Conservation (phyloP, 1,284 basidiomycete genomes). For the Uromyces viciae-fabae region DNA sequence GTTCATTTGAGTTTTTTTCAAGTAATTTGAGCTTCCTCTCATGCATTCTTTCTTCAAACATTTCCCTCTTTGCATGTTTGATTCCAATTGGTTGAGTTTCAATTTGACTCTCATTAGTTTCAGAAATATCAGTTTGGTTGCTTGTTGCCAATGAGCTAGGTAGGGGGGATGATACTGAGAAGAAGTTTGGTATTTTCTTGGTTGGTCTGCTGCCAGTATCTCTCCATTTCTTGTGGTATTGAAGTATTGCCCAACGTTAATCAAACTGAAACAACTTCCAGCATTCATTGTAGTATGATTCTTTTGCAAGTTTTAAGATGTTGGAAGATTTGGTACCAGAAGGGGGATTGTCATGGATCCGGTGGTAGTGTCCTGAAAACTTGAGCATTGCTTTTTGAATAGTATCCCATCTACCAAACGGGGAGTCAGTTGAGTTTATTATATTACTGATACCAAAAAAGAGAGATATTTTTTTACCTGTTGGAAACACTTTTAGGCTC, state of each 20-base stretch:
- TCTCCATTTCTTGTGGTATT: background rate
- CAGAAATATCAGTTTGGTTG: no score
- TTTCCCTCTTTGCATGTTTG: background rate
- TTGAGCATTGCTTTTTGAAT: conserved; percentile 5
- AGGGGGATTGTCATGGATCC: background rate
- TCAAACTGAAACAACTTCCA: background rate
- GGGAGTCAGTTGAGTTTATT: no score
- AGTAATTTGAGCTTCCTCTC: conserved; percentile 4
- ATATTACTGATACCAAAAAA: background rate
- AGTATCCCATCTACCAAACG: background rate
- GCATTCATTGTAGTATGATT: background rate
- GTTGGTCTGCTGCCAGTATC: no score
- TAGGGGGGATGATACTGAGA: no score
- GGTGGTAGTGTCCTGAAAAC: background rate
- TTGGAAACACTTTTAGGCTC: background rate
- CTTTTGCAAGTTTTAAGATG: background rate
- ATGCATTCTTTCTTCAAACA: background rate
- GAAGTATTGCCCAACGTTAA: background rate
- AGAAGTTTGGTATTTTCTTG: no score
- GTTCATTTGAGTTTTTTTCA: background rate
- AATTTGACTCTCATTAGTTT: no score
- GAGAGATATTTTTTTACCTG: background rate
- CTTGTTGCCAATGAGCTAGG: no score
- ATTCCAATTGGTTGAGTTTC: background rate
- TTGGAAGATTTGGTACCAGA: background rate